Conservation (phyloP, 495 filamentous ascomycete genomes). For the Gamarada debralockiae region DNA sequence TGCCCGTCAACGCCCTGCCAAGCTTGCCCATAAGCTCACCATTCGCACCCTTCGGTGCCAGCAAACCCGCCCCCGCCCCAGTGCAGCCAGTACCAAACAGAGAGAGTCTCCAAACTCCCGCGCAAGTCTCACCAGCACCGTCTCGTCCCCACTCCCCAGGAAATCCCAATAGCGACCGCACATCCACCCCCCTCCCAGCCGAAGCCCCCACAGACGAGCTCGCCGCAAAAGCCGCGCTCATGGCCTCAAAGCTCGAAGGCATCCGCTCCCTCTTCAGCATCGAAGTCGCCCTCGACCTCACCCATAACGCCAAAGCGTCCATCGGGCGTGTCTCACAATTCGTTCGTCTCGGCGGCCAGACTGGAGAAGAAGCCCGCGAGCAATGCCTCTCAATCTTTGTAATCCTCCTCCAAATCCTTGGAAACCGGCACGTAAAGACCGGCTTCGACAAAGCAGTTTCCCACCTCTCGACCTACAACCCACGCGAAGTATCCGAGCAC, state of each 20-base stretch:
- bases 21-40: slow-evolving; percentile 48
- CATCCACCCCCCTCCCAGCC: slow-evolving; percentile 16
- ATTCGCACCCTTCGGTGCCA: slow-evolving; percentile 26
- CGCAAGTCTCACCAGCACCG: slow-evolving; percentile 29
- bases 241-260: slow-evolving; percentile 90
- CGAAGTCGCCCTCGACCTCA: slow-evolving; percentile 85
- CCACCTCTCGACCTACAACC: slow-evolving; percentile 88
- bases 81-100: slow-evolving; percentile 31
- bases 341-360: slow-evolving; percentile 70
- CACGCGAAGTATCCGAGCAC: slow-evolving; percentile 76
- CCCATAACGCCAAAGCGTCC: slow-evolving; percentile 85
- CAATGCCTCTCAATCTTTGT: slow-evolving; percentile 93
- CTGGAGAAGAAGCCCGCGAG: slow-evolving; percentile 77
- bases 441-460: slow-evolving; percentile 91
- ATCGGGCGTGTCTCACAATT: slow-evolving; percentile 84
- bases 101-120: slow-evolving; percentile 24
- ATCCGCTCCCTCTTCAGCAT: slow-evolving; percentile 94
- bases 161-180: slow-evolving; percentile 12
- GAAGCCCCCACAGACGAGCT: slow-evolving; percentile 83
- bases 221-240: slow-evolving; percentile 92
- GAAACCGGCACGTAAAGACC: slow-evolving; percentile 78
- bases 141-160: slow-evolving; percentile 43
- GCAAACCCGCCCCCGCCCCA: slow-evolving; percentile 16
- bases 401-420: slow-evolving; percentile 73
- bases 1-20: slow-evolving; percentile 89